Percentiles rank a stretch among this genome's conserved stretches.
phyloP scores from a whole-genome alignment of 805 yeast genomes.

The Blastobotrys peoriensis region DNA sequence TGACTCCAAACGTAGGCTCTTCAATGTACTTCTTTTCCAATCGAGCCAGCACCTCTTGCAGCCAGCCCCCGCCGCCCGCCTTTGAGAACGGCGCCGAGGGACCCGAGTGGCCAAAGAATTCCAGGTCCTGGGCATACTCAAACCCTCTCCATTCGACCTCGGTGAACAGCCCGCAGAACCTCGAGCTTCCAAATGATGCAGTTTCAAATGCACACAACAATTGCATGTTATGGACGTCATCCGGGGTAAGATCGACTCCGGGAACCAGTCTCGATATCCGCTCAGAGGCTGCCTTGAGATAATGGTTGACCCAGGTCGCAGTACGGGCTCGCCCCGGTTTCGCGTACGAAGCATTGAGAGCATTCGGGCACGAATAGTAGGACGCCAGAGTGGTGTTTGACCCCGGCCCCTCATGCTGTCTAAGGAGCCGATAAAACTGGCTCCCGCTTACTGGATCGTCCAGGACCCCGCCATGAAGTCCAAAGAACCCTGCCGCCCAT shows the following conservation, averaged over 20 bases:
- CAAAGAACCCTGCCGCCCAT: constrained; percentile 41
- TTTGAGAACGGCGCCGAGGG: constrained; percentile 55
- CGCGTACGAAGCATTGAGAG: constrained; percentile 8
- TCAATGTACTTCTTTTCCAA: constrained; percentile 44
- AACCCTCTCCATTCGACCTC: constrained; percentile 58
- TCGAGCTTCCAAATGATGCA: constrained; percentile 61
- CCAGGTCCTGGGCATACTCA: constrained; percentile 55
- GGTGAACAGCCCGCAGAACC: constrained; percentile 63
- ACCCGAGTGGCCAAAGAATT: constrained; percentile 56
- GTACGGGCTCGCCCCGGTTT: constrained; percentile 7
- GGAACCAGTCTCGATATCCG: constrained; percentile 49
- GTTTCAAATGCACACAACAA: constrained; percentile 70
- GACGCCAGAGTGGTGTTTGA: constrained; percentile 35
- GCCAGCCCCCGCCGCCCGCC: constrained; percentile 56
- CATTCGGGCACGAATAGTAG: constrained; percentile 34
- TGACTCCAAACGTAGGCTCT: constrained; percentile 46
- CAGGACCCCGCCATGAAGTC: constrained; percentile 30
- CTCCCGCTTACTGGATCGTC: constrained; percentile 23
- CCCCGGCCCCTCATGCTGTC: constrained; percentile 28
- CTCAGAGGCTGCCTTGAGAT: constrained; percentile 47
- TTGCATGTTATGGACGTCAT: constrained; percentile 50
- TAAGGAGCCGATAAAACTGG: constrained; percentile 30
- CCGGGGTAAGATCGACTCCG: constrained; percentile 36
- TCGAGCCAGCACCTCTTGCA: constrained; percentile 37
- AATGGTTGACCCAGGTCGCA: constrained; percentile 34